Percentiles rank a stretch among this genome's conserved stretches.
Evolutionary conservation across 73 alveolate genomes (phyloP).

Genomic region (Tetrahymena malaccensis): DNA sequence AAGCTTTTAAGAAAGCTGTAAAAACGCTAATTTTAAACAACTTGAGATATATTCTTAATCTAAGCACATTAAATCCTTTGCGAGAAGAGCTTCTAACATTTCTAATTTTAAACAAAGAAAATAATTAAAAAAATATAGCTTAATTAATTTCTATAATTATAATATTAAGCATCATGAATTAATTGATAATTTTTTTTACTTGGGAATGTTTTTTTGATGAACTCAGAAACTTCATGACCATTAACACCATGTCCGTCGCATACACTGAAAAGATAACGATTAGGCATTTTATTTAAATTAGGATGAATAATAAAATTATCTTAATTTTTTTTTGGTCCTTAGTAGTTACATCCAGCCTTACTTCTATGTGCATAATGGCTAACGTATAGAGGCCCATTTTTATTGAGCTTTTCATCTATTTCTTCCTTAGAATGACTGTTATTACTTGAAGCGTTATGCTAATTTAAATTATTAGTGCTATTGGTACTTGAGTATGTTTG

Average conservation of each 20-base stretch:
- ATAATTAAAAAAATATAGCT: background rate
- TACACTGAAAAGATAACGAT: constrained; percentile 43
- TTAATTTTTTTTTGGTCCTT: constrained; percentile 13
- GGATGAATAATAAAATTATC: constrained; percentile 13
- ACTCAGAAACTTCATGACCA: constrained; percentile 58
- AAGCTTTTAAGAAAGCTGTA: background rate
- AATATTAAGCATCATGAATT: background rate
- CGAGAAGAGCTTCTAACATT: constrained; percentile 2
- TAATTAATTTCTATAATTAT: background rate
- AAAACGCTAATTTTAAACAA: background rate
- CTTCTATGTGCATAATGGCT: background rate
- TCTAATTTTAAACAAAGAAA: background rate
- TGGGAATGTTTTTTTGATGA: constrained; percentile 48
- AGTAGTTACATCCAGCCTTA: background rate
- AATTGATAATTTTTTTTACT: constrained; percentile 6
- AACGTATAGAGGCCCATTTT: background rate
- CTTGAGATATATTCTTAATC: background rate
- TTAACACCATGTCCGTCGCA: constrained; percentile 65
- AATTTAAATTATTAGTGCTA: background rate
- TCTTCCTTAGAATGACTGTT: background rate
- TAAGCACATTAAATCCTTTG: background rate
- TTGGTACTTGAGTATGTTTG: background rate
- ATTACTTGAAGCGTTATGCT: background rate
- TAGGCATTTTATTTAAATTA: background rate
- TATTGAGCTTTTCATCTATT: background rate